A percentile compares a stretch with the other conserved stretches of the same genome.
These are phyloP conservation scores for Nasturtium officinale DNA, from an alignment of 345 rosid species.

Conservation along the genomic window DNA sequence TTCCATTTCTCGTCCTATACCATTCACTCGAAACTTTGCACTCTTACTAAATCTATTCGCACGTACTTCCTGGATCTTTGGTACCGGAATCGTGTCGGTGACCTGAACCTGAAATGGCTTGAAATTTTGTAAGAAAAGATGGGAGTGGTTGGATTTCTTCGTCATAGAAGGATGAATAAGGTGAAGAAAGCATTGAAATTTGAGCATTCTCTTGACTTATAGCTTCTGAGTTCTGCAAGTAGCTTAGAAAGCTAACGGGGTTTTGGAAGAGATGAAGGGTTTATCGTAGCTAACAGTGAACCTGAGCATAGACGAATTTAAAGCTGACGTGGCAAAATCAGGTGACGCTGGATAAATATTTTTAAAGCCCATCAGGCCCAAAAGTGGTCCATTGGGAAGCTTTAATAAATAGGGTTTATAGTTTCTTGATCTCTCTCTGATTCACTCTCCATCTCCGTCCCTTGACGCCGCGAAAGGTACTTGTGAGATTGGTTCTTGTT, in stretches of 20 bases:
- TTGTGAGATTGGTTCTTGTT: neutral
- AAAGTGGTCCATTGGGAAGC: neutral
- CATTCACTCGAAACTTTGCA: conserved; percentile 15
- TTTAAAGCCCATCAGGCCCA: conserved; percentile 21
- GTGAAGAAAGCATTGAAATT: conserved; percentile 27
- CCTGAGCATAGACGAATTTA: neutral
- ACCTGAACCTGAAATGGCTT: conserved; percentile 43
- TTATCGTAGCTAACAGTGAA: conserved; percentile 26
- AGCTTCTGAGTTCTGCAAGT: neutral
- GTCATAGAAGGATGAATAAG: conserved; percentile 18
- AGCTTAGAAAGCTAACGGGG: neutral
- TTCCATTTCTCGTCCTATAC: conserved; percentile 35
- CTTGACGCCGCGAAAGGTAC: conserved; percentile 13
- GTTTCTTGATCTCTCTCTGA: neutral
- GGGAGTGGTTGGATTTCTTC: neutral
- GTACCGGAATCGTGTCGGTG: conserved; percentile 17
- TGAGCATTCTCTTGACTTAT: conserved; percentile 24
- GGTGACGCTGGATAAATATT: neutral
- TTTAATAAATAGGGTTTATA: neutral
- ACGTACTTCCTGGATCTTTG: conserved; percentile 17
- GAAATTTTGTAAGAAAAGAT: conserved; percentile 12
- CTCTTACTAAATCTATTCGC: conserved; percentile 28
- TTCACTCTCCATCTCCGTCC: neutral
- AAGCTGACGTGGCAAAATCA: conserved; percentile 12
- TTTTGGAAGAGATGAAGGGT: conserved; percentile 30